Evolutionary conservation across 306 rosid species (phyloP).

Genomic region (Canavalia ensiformis): DNA sequence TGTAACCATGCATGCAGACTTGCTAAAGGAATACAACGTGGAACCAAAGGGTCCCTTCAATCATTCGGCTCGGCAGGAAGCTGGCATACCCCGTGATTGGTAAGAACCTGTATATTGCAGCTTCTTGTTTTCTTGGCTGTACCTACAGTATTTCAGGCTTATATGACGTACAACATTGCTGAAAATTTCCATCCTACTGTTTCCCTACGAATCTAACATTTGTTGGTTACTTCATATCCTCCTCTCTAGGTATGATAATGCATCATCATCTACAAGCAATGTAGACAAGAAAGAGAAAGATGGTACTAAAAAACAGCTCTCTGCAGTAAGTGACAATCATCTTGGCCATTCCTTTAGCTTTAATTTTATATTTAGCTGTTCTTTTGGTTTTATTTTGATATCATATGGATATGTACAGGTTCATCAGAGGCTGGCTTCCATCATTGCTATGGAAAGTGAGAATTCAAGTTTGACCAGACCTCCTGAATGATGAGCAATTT

Average conservation of each 20-base stretch:
- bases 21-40: conserved; percentile 81
- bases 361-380: conserved; percentile 9
- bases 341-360: conserved; percentile 20
- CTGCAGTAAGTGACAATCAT: conserved; percentile 57
- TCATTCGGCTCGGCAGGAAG: conserved; percentile 84
- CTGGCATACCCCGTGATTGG: conserved; percentile 99
- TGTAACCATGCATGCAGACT: conserved; percentile 72
- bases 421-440: conserved; percentile 75
- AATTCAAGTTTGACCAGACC: conserved; percentile 66
- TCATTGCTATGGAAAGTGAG: conserved; percentile 88
- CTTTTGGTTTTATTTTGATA: conserved; percentile 25
- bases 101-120: conserved; percentile 44
- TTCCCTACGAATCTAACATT: conserved; percentile 16
- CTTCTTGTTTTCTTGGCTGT: conserved; percentile 27
- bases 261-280: conserved; percentile 49
- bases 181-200: conserved; percentile 2
- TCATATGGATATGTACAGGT: conserved; percentile 56
- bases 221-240: conserved; percentile 21
- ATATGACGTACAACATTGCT: background rate
- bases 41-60: conserved; percentile 93
- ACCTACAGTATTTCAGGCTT: conserved; percentile 17
- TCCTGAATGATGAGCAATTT: conserved; percentile 48
- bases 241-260: conserved; percentile 80
- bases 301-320: conserved; percentile 62
- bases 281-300: conserved; percentile 51